Conservation (phyloP, 208 protist genomes). For the Wallacemonas sp. region DNA sequence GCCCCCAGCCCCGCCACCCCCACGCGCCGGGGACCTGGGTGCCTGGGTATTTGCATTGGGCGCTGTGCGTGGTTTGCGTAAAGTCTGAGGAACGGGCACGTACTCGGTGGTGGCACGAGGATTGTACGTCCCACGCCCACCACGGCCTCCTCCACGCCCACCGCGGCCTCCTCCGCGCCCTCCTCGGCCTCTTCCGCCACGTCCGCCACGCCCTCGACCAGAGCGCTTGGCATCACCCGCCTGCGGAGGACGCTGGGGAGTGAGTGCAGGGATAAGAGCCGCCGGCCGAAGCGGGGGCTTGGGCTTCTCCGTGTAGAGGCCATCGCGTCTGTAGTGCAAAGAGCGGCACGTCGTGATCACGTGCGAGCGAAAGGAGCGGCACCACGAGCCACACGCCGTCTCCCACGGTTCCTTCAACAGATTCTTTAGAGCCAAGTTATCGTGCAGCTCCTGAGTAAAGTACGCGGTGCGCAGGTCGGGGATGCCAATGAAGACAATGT, state of each 20-base stretch:
- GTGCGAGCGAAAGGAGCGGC: conserved; percentile 49
- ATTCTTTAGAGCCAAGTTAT: conserved; percentile 57
- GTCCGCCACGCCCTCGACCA: background rate
- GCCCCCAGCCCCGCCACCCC: too few species aligned
- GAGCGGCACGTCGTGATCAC: conserved; percentile 70
- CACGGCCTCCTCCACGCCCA: conserved; percentile 17
- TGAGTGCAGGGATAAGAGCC: conserved; percentile 56
- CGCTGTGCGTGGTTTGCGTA: background rate
- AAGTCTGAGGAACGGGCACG: background rate
- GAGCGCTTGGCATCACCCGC: conserved; percentile 15
- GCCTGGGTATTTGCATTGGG: background rate
- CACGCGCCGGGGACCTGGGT: background rate
- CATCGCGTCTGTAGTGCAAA: conserved; percentile 66
- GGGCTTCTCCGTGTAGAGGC: conserved; percentile 59
- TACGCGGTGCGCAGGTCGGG: conserved; percentile 63
- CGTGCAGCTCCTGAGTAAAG: conserved; percentile 67
- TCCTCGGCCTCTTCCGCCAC: conserved; percentile 16
- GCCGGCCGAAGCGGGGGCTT: conserved; percentile 42
- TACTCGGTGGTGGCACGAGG: background rate
- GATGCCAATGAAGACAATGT: conserved; percentile 68
- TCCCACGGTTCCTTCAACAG: conserved; percentile 39
- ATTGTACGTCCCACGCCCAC: conserved; percentile 10
- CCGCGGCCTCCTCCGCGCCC: conserved; percentile 27
- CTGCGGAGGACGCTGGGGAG: conserved; percentile 39
- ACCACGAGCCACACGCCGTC: conserved; percentile 71